Conservation (phyloP, 1,139 yeast species). For the Geotrichum klebahnii region DNA sequence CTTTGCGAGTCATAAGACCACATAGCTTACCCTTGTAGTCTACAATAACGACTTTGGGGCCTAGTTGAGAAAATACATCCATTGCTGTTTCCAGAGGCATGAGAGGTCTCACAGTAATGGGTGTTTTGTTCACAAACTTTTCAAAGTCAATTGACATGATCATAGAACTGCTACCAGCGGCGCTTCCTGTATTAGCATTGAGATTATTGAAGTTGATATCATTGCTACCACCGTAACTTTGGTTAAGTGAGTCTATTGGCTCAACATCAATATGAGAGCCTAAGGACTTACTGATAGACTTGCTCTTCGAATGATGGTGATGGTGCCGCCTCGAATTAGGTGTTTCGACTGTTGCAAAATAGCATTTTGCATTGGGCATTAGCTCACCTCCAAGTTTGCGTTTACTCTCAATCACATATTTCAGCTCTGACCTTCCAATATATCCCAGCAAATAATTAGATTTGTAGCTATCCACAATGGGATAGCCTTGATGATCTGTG, state of each 20-base stretch:
- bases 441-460: conserved; percentile 34
- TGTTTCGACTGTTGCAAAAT: conserved; percentile 26
- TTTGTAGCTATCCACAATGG: conserved; percentile 30
- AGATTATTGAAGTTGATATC: neutral
- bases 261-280: neutral
- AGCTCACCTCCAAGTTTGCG: conserved; percentile 19
- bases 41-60: conserved; percentile 72
- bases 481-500: conserved; percentile 47
- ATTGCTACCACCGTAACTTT: neutral
- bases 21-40: conserved; percentile 48
- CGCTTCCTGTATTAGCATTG: neutral
- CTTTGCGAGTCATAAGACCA: conserved; percentile 67
- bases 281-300: neutral
- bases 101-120: conserved; percentile 54
- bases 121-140: conserved; percentile 46
- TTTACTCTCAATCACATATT: conserved; percentile 29
- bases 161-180: neutral
- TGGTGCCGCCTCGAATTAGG: conserved; percentile 5
- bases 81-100: conserved; percentile 60
- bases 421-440: conserved; percentile 39
- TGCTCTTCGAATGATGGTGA: neutral
- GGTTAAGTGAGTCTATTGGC: neutral
- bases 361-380: conserved; percentile 25
- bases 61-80: conserved; percentile 70
- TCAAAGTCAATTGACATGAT: conserved; percentile 19